A percentile compares a stretch with the other conserved stretches of the same genome.
These are phyloP conservation scores for Blastocystis sp. DNA, from an alignment of 352 stramenopile species.

Conservation along the genomic window DNA sequence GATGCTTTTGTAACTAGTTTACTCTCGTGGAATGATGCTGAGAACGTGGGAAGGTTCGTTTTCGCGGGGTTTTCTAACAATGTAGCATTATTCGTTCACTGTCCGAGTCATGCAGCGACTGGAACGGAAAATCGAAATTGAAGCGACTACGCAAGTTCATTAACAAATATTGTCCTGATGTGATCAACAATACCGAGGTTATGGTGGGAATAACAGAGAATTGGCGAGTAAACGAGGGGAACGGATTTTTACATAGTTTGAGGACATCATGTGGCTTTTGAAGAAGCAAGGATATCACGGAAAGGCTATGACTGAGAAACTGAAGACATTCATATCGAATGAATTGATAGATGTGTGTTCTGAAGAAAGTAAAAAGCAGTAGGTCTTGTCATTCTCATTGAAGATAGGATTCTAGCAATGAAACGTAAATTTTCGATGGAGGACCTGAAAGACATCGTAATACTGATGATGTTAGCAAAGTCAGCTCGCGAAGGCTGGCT, in stretches of 20 bases:
- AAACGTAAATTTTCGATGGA: conserved; percentile 37
- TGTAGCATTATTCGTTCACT: conserved; percentile 44
- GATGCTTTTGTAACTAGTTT: background rate
- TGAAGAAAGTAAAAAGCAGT: conserved; percentile 39
- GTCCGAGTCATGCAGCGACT: background rate
- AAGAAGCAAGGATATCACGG: conserved; percentile 44
- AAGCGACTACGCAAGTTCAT: conserved; percentile 55
- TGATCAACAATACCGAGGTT: conserved; percentile 19
- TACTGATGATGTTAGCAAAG: conserved; percentile 17
- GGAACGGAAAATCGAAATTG: conserved; percentile 29
- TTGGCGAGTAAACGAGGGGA: background rate
- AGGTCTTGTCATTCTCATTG: background rate
- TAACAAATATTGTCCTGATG: conserved; percentile 22
- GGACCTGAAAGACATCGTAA: conserved; percentile 16
- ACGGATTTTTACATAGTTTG: background rate
- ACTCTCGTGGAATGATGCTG: background rate
- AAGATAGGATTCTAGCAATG: background rate
- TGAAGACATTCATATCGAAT: conserved; percentile 4
- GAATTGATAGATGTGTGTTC: conserved; percentile 54
- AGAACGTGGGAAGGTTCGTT: conserved; percentile 1
- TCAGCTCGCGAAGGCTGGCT: background rate
- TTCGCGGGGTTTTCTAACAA: background rate
- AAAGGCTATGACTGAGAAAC: background rate
- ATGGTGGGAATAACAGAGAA: conserved; percentile 53
- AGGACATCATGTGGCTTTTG: conserved; percentile 44